Percentiles rank a stretch among this genome's conserved stretches.
Evolutionary conservation across 257 asterid species (phyloP).

Genomic region (Przewalskia tangutica): DNA sequence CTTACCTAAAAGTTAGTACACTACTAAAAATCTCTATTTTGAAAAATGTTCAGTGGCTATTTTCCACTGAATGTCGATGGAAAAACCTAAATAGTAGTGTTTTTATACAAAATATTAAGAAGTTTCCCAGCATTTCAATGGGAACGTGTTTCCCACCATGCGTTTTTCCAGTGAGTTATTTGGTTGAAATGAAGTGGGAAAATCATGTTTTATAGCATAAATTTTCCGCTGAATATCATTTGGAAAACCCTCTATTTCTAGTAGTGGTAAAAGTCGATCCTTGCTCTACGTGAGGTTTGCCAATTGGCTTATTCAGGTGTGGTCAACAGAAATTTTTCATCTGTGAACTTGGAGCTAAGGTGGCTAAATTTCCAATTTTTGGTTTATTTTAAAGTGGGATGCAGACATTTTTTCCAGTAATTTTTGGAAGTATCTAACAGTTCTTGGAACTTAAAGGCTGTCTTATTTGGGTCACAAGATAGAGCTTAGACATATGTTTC

Average conservation of each 20-base stretch:
- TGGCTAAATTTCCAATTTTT: slow-evolving; percentile 75
- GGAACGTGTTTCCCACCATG: too few species aligned
- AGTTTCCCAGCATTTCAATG: too few species aligned
- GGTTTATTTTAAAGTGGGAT: slow-evolving; percentile 79
- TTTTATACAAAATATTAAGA: too few species aligned
- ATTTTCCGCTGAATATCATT: too few species aligned
- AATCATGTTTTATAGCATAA: too few species aligned
- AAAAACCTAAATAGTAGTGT: too few species aligned
- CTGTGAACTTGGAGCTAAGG: slow-evolving; percentile 88
- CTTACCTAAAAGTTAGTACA: neutral
- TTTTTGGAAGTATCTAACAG: slow-evolving; percentile 44
- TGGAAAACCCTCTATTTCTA: too few species aligned
- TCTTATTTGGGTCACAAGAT: slow-evolving; percentile 13
- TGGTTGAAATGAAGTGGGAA: too few species aligned
- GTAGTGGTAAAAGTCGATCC: neutral
- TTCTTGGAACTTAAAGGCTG: slow-evolving; percentile 10
- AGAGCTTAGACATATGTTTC: neutral
- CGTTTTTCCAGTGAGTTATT: too few species aligned
- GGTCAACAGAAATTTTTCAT: slow-evolving; percentile 53
- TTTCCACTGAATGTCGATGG: too few species aligned
- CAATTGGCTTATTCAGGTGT: neutral
- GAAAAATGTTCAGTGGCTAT: too few species aligned
- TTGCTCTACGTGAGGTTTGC: neutral
- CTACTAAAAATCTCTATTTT: too few species aligned
- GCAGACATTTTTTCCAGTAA: slow-evolving; percentile 71